Evolutionary conservation across 2,329 filamentous ascomycete species (phyloP), one percentile per base, ranked within the genome.

Genomic region (Sphaerostilbella broomeana): DNA sequence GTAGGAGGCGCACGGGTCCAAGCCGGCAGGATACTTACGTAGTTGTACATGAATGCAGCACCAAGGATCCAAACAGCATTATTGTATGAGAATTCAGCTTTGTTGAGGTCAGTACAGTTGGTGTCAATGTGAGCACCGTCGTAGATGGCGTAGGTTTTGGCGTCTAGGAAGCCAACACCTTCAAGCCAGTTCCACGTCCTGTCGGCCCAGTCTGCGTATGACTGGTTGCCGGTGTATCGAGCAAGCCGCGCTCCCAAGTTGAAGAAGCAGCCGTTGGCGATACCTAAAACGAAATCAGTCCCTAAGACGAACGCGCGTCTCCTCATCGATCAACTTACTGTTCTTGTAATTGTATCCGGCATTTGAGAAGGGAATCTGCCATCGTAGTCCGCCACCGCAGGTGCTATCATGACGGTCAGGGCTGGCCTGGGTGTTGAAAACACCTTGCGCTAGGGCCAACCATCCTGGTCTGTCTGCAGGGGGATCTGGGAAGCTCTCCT

Each of bases 351-450:
- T 71, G 59, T 85, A 90, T 22, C 85, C 86, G 31, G 69, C 72
- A 57, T 89, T 87, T 50, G 81, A 79, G 5, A 73, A 67, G 48
- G 79, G 86, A 45, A 90, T 84, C 64, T 90, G 85, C 83, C 83
- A 87, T 50, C 82, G 72, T 46, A 89, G 59, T 15, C 84, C 85
- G 30, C 71, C 73, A 43, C 76, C 77, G 13, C 68, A 69, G 0
- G 60, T 60, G 1, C 64, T 59, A 7, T 69, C 69, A 52, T 85
- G 79, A 65, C 81, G 81, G 31, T 77, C 70, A 2, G 66, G 61
- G 15, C 54, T 56, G 3, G 71, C 74, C 36, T 70, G 65, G 2
- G 70, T 70, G 50, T 80, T 78, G 52, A 77, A 89, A 13, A 85
- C 76, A 24, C 71, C 75, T 53, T 79, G 70, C 1, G 75, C 78